These are phyloP conservation scores for Rostrohypoxylon terebratum DNA, from an alignment of 495 filamentous ascomycete genomes.

Conservation along the genomic window DNA sequence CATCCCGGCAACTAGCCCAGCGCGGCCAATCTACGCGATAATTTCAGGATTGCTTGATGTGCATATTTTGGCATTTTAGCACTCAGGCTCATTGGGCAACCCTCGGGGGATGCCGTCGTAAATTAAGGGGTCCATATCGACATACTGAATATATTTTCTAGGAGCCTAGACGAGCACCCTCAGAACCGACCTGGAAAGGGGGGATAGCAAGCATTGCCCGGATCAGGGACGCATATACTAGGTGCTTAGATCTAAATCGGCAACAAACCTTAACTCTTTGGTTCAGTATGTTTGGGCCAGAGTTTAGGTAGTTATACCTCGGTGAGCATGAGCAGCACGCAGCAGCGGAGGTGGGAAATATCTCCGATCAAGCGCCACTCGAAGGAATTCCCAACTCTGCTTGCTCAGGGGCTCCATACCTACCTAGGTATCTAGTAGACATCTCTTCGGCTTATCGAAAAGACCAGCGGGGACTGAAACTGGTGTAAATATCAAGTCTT, in stretches of 20 bases:
- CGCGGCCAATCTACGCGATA: constrained; percentile 56
- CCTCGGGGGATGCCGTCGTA: neutral
- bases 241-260: too few relatives aligned
- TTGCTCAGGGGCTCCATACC: neutral
- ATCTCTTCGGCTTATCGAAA: neutral
- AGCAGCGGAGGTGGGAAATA: neutral
- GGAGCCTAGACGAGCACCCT: too few relatives aligned
- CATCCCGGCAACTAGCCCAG: constrained; percentile 50
- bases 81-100: neutral
- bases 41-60: constrained; percentile 48
- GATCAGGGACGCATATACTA: too few relatives aligned
- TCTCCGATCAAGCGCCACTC: neutral
- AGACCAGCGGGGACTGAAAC: neutral
- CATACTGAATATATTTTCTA: too few relatives aligned
- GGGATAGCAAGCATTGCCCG: too few relatives aligned
- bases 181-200: too few relatives aligned
- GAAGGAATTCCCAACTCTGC: neutral
- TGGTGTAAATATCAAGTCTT: neutral
- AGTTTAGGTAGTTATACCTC: neutral
- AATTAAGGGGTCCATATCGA: neutral
- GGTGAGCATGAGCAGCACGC: neutral
- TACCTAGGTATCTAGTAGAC: too few relatives aligned
- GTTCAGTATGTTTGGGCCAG: too few relatives aligned
- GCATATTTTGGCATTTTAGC: neutral
- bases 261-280: too few relatives aligned